Evolutionary conservation across 1,139 yeast species (phyloP).

Genomic region (Saccharomyces hybrid): DNA sequence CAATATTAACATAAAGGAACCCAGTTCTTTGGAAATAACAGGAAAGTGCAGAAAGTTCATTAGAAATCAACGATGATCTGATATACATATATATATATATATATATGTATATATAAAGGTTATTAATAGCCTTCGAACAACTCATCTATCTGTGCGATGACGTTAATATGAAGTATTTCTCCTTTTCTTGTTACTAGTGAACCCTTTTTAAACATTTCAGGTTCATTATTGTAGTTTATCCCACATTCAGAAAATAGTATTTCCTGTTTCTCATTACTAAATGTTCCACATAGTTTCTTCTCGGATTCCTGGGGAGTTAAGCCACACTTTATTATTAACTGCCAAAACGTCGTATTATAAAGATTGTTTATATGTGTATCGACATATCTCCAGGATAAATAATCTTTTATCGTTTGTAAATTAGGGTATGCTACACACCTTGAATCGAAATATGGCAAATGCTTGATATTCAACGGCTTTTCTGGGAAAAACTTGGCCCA

Average conservation of each 20-base stretch:
- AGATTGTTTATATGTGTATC: slow-evolving; percentile 94
- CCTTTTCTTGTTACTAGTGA: slow-evolving; percentile 59
- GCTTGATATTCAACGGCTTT: slow-evolving; percentile 33
- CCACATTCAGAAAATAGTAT: slow-evolving; percentile 69
- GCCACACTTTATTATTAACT: slow-evolving; percentile 63
- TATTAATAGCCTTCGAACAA: slow-evolving; percentile 28
- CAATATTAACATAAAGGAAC: too few species aligned
- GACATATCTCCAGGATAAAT: slow-evolving; percentile 90
- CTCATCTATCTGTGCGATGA: slow-evolving; percentile 33
- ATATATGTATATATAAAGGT: neutral
- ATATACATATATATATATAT: neutral
- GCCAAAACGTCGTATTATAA: slow-evolving; percentile 92
- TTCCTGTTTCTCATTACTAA: slow-evolving; percentile 81
- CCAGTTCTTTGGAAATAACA: neutral
- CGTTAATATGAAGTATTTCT: slow-evolving; percentile 35
- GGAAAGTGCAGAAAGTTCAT: neutral
- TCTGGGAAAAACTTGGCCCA: slow-evolving; percentile 61
- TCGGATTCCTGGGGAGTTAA: slow-evolving; percentile 75
- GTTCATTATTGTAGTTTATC: slow-evolving; percentile 84
- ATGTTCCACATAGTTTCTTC: slow-evolving; percentile 56
- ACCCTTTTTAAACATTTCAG: slow-evolving; percentile 82
- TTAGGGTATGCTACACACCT: slow-evolving; percentile 83
- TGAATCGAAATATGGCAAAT: slow-evolving; percentile 83
- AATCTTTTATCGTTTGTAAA: slow-evolving; percentile 55
- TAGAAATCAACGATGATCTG: neutral